Percentiles rank a stretch among this genome's conserved stretches.
Conservation (phyloP, 148 eudicot genomes). For the Camellia japonica region DNA sequence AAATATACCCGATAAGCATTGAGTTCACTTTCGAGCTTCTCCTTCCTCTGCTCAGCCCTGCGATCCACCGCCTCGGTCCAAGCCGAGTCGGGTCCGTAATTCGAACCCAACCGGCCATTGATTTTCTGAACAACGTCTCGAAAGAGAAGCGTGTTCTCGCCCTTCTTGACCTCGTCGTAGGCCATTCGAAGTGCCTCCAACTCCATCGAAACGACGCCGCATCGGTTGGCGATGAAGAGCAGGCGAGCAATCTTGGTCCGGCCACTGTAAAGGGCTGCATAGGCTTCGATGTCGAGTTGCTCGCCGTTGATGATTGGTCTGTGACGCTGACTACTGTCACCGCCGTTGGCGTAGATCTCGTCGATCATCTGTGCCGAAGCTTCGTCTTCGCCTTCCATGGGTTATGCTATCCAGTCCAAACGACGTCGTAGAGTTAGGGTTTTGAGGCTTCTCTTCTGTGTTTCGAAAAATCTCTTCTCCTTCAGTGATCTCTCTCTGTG, state of each 20-base stretch:
- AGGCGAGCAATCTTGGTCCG: conserved; percentile 79
- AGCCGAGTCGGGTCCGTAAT: conserved; percentile 45
- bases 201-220: conserved; percentile 45
- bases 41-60: conserved; percentile 72
- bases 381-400: conserved; percentile 53
- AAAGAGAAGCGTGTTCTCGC: conserved; percentile 69
- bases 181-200: conserved; percentile 85
- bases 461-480: too few species aligned
- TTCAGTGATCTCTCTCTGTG: too few species aligned
- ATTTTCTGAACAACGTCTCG: conserved; percentile 66
- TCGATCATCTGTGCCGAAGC: conserved; percentile 35
- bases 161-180: conserved; percentile 82
- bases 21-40: conserved; percentile 86
- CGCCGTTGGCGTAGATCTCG: conserved; percentile 52
- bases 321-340: conserved; percentile 21
- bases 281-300: conserved; percentile 84
- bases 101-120: conserved; percentile 52
- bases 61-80: conserved; percentile 75
- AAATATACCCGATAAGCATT: conserved; percentile 76
- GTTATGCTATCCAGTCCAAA: background rate
- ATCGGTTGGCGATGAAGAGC: conserved; percentile 67
- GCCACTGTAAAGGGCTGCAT: conserved; percentile 74
- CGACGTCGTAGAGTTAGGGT: conserved; percentile 13
- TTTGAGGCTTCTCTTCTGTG: background rate
- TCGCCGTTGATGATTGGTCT: conserved; percentile 66